These are phyloP conservation scores for Citrus sp. DNA, from an alignment of 345 rosid genomes.

Conservation along the genomic window DNA sequence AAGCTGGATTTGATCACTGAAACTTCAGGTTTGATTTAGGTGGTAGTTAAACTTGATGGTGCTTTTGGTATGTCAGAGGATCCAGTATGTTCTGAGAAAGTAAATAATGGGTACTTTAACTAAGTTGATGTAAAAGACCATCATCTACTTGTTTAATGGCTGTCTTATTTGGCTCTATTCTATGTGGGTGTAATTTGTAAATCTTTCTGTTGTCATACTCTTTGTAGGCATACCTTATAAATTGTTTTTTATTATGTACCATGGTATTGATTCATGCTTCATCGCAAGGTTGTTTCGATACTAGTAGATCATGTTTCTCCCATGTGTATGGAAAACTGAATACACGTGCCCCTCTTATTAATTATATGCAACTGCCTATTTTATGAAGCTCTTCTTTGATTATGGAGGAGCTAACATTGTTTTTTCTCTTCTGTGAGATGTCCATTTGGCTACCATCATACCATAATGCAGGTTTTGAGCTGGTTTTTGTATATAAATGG, in stretches of 20 bases:
- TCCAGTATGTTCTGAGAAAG: not conserved
- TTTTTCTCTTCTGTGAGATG: conserved; percentile 98
- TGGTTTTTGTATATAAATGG: conserved; percentile 63
- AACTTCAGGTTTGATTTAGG: not conserved
- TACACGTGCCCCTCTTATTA: not conserved
- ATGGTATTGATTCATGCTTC: not conserved
- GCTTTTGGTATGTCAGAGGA: not conserved
- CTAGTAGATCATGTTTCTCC: not conserved
- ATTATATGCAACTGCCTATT: not conserved
- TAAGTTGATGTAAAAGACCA: not conserved
- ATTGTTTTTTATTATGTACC: not conserved
- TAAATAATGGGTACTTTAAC: not conserved
- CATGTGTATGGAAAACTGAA: not conserved
- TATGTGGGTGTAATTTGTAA: not conserved
- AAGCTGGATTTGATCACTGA: not conserved
- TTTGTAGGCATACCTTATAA: too few species aligned
- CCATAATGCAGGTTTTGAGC: conserved; percentile 85
- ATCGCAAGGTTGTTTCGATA: not conserved
- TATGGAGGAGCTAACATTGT: conserved; percentile 76
- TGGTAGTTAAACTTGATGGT: not conserved
- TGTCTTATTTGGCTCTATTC: not conserved
- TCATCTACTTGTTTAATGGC: not conserved
- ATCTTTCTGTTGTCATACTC: not conserved
- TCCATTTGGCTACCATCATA: conserved; percentile 69
- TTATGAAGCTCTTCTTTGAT: conserved; percentile 1